Percentiles rank a stretch among this genome's conserved stretches.
These are phyloP conservation scores for Candida easanensis DNA, from an alignment of 805 yeast species.

Conservation along the genomic window DNA sequence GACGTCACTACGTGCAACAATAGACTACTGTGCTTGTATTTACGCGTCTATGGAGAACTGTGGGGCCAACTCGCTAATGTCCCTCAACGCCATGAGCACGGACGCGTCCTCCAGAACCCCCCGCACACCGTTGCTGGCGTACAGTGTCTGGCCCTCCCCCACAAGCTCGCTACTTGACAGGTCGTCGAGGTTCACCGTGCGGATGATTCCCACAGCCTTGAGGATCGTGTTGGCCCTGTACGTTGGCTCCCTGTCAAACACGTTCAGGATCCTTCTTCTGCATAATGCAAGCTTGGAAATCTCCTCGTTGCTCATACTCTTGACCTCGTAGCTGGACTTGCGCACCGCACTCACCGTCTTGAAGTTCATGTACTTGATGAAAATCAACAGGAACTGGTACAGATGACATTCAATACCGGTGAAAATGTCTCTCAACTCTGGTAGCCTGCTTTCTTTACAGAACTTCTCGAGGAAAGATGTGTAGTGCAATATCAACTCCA, in stretches of 20 bases:
- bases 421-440: slow-evolving; percentile 14
- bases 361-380: slow-evolving; percentile 22
- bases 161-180: neutral
- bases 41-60: neutral
- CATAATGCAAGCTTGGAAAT: slow-evolving; percentile 5
- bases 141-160: neutral
- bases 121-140: slow-evolving; percentile 11
- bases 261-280: slow-evolving; percentile 8
- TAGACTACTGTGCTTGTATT: neutral
- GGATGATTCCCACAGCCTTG: slow-evolving; percentile 6
- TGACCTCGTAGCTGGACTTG: slow-evolving; percentile 4
- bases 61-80: slow-evolving; percentile 9
- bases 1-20: neutral
- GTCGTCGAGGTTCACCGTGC: slow-evolving; percentile 3
- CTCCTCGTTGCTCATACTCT: slow-evolving; percentile 5
- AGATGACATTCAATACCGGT: slow-evolving; percentile 19
- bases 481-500: slow-evolving; percentile 7
- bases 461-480: slow-evolving; percentile 3
- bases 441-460: neutral
- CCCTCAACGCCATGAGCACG: slow-evolving; percentile 7
- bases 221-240: slow-evolving; percentile 3
- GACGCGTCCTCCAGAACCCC: slow-evolving; percentile 11
- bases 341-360: slow-evolving; percentile 13
- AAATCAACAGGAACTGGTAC: slow-evolving; percentile 22
- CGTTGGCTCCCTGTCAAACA: slow-evolving; percentile 6